A percentile compares a stretch with the other conserved stretches of the same genome.
Evolutionary conservation across 495 filamentous ascomycete species (phyloP).

Genomic region (Poronia punctata): DNA sequence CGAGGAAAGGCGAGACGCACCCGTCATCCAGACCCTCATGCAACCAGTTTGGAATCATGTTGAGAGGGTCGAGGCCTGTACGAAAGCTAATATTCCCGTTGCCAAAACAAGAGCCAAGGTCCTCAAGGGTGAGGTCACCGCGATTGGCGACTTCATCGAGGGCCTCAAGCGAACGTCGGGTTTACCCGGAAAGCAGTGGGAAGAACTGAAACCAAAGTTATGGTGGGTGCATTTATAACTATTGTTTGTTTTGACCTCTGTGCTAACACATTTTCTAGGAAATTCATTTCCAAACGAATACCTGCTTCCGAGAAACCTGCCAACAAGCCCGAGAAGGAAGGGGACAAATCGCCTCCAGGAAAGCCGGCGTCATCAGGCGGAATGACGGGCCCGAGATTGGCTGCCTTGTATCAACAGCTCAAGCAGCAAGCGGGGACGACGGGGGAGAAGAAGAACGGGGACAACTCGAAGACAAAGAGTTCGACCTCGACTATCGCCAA

Average conservation of each 20-base stretch:
- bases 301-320: constrained; percentile 25
- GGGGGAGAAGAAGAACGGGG: constrained; percentile 17
- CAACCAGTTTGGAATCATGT: constrained; percentile 38
- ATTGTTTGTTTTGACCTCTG: not conserved
- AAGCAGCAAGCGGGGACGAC: constrained; percentile 17
- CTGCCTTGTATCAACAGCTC: constrained; percentile 23
- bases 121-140: constrained; percentile 37
- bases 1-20: constrained; percentile 33
- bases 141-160: constrained; percentile 39
- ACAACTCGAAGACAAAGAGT: constrained; percentile 17
- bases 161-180: constrained; percentile 31
- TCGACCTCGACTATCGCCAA: constrained; percentile 15
- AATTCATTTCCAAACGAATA: constrained; percentile 28
- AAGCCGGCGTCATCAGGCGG: constrained; percentile 12
- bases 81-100: constrained; percentile 34
- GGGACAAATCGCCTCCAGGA: constrained; percentile 12
- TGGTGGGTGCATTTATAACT: constrained; percentile 28
- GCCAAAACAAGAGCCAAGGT: constrained; percentile 41
- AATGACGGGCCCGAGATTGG: constrained; percentile 25
- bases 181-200: constrained; percentile 24
- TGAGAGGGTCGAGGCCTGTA: constrained; percentile 34
- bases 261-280: constrained; percentile 13
- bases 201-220: constrained; percentile 38
- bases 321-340: constrained; percentile 19
- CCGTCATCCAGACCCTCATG: constrained; percentile 37